Conservation (phyloP, 2,329 filamentous ascomycete species). For the Calycina herbarum region DNA sequence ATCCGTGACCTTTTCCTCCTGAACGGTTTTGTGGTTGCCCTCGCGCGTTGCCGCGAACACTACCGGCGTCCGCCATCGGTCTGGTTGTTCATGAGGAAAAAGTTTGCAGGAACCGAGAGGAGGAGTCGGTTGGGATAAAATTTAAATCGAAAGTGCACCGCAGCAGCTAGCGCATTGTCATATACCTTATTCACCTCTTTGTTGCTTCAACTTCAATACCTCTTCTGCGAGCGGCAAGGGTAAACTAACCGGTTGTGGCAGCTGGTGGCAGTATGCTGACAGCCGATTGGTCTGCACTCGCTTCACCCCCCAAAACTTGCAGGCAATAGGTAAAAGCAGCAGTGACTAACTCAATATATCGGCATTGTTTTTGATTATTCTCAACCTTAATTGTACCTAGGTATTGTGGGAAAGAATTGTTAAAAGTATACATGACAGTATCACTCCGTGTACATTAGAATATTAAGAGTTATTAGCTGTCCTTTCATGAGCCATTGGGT, state of each 20-base stretch:
- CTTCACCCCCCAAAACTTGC: too few relatives aligned
- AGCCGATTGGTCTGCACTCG: too few relatives aligned
- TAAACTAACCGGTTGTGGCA: neutral
- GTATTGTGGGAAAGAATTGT: too few relatives aligned
- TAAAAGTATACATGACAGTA: too few relatives aligned
- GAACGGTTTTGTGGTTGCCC: constrained; percentile 32
- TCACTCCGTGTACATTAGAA: too few relatives aligned
- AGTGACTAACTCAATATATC: too few relatives aligned
- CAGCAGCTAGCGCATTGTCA: neutral
- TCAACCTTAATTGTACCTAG: too few relatives aligned
- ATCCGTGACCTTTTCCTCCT: constrained; percentile 36
- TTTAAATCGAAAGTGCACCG: neutral
- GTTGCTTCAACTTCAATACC: constrained; percentile 2
- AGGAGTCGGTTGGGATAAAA: constrained; percentile 19
- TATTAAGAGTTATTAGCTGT: too few relatives aligned
- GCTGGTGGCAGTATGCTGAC: neutral
- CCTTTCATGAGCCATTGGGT: too few relatives aligned
- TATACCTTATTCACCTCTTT: constrained; percentile 7
- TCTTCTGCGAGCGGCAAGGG: neutral
- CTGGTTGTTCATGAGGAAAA: constrained; percentile 34
- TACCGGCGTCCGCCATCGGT: constrained; percentile 36
- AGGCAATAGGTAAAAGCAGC: too few relatives aligned
- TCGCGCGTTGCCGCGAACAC: constrained; percentile 29
- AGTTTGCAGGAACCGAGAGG: constrained; percentile 22
- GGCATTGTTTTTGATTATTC: too few relatives aligned